These are phyloP conservation scores for Tulasnella sp. DNA, from an alignment of 768 basidiomycete species.

Conservation along the genomic window DNA sequence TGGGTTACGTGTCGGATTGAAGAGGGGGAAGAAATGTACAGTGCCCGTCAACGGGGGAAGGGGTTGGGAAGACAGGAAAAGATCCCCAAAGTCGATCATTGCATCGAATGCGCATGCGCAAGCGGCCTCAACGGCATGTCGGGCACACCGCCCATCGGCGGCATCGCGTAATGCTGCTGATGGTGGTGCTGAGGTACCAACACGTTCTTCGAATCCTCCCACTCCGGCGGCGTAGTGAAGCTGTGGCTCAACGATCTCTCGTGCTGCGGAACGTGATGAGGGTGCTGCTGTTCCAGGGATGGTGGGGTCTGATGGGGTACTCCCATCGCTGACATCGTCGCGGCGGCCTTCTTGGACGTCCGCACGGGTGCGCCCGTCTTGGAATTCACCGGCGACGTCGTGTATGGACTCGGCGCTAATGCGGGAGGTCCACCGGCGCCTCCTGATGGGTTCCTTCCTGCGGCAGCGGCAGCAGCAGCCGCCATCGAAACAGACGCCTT, in stretches of 20 bases:
- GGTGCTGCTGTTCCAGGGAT: neutral
- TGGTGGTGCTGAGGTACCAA: neutral
- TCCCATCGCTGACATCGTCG: constrained; percentile 3
- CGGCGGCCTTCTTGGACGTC: constrained; percentile 25
- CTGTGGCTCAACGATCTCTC: constrained; percentile 6
- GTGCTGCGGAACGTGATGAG: neutral
- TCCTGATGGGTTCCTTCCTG: constrained; percentile 7
- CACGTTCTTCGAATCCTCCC: constrained; percentile 18
- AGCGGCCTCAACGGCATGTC: constrained; percentile 19
- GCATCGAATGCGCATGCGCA: constrained; percentile 4
- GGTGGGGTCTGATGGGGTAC: neutral
- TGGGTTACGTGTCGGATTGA: neutral
- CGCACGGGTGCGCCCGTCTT: constrained; percentile 20
- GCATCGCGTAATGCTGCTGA: neutral
- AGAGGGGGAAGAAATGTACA: neutral
- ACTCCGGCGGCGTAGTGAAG: neutral
- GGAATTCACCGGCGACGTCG: constrained; percentile 16
- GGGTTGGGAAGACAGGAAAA: neutral
- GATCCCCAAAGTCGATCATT: neutral
- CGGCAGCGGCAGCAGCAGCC: constrained; percentile 15
- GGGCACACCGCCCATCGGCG: constrained; percentile 14
- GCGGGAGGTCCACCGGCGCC: neutral
- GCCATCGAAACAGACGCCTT: constrained; percentile 16
- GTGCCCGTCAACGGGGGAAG: neutral
- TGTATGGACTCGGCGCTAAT: constrained; percentile 3